Conservation (phyloP, 139 green algal species). For the Chlorella sp. region DNA sequence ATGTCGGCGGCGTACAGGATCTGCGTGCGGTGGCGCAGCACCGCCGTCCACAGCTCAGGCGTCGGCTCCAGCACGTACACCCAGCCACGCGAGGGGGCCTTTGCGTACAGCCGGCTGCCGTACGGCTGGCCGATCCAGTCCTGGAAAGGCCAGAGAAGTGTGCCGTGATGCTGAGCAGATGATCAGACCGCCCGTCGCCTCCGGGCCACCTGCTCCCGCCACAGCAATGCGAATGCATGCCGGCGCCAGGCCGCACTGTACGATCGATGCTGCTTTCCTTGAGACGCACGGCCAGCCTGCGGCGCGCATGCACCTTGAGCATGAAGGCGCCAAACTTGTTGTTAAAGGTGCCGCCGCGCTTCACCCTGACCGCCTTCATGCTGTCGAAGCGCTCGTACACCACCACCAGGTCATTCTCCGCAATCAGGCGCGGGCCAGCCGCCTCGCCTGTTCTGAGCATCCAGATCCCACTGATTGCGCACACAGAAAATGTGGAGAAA, state of each 20-base stretch:
- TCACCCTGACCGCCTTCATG: slow-evolving; percentile 72
- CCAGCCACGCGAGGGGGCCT: slow-evolving; percentile 48
- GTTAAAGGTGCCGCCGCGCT: slow-evolving; percentile 34
- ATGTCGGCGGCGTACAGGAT: slow-evolving; percentile 92
- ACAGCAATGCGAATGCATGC: too few relatives aligned
- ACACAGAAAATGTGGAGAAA: too few relatives aligned
- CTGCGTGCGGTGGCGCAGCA: slow-evolving; percentile 82
- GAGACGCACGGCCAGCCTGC: too few relatives aligned
- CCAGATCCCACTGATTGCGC: too few relatives aligned
- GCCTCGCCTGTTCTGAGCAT: too few relatives aligned
- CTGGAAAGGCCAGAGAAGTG: too few relatives aligned
- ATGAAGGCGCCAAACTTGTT: slow-evolving; percentile 69
- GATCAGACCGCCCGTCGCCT: too few relatives aligned
- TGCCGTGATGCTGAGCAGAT: too few relatives aligned
- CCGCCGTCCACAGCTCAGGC: slow-evolving; percentile 90
- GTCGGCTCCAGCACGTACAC: slow-evolving; percentile 83
- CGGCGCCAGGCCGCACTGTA: too few relatives aligned
- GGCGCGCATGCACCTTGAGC: slow-evolving; percentile 53
- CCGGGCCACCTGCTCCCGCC: too few relatives aligned
- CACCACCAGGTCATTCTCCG: slow-evolving; percentile 77
- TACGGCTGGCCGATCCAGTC: slow-evolving; percentile 84
- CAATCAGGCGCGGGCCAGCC: slow-evolving; percentile 6
- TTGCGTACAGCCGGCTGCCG: slow-evolving; percentile 64
- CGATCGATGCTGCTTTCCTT: too few relatives aligned
- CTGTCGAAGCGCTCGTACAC: slow-evolving; percentile 77